A percentile compares a stretch with the other conserved stretches of the same genome.
Evolutionary conservation across 805 yeast genomes (phyloP).

Genomic region (Metschnikowia peoriensis): DNA sequence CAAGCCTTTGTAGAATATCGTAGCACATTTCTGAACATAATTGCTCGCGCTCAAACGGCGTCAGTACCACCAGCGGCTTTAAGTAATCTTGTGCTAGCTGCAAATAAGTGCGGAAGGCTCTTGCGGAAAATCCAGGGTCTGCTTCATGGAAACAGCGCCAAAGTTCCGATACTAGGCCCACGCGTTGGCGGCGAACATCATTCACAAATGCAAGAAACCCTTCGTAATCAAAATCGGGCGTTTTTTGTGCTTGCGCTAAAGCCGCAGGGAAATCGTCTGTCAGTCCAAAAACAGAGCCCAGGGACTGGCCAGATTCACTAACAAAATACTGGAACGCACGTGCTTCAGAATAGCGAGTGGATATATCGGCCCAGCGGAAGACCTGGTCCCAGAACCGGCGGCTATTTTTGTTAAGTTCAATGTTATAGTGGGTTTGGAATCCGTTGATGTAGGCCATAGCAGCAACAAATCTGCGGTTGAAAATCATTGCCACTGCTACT

Average conservation of each 20-base stretch:
- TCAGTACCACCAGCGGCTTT: slow-evolving; percentile 7
- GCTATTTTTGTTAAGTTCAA: slow-evolving; percentile 18
- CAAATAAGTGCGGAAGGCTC: slow-evolving; percentile 25
- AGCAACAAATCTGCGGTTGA: slow-evolving; percentile 29
- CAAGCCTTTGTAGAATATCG: slow-evolving; percentile 21
- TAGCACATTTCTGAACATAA: slow-evolving; percentile 18
- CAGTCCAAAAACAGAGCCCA: slow-evolving; percentile 10
- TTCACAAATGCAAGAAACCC: slow-evolving; percentile 29
- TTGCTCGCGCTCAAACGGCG: neutral
- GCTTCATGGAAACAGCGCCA: slow-evolving; percentile 35
- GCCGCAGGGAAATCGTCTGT: slow-evolving; percentile 8
- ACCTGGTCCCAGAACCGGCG: slow-evolving; percentile 36
- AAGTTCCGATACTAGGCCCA: slow-evolving; percentile 26
- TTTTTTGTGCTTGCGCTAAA: slow-evolving; percentile 28
- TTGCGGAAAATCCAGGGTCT: slow-evolving; percentile 23
- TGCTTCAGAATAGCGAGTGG: slow-evolving; percentile 29
- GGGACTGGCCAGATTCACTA: slow-evolving; percentile 16
- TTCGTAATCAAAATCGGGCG: slow-evolving; percentile 39
- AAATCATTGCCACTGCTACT: slow-evolving; percentile 32
- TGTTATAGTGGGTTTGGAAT: slow-evolving; percentile 31
- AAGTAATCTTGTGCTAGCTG: slow-evolving; percentile 24
- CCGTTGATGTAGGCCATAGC: slow-evolving; percentile 35
- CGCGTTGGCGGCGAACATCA: slow-evolving; percentile 26
- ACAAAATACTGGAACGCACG: slow-evolving; percentile 29
- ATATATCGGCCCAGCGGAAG: slow-evolving; percentile 37